Evolutionary conservation across 352 stramenopile species (phyloP).

Genomic region (Phytopythium boreale): DNA sequence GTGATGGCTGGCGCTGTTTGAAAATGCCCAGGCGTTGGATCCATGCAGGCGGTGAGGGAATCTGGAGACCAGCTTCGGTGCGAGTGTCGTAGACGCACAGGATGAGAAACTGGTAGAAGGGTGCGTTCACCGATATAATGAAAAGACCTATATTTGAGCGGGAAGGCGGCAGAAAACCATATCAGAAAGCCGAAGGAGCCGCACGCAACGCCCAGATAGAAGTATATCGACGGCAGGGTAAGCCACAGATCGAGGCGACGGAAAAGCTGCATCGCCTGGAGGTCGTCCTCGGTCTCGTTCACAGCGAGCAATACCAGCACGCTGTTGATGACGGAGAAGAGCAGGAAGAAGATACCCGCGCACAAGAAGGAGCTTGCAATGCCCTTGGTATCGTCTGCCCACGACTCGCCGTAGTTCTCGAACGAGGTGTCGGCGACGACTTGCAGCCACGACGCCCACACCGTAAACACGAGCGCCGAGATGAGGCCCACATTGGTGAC

Average conservation of each 20-base stretch:
- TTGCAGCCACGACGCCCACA: constrained; percentile 21
- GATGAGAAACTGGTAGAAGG: constrained; percentile 32
- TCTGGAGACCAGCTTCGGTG: constrained; percentile 15
- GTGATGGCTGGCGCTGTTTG: neutral
- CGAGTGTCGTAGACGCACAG: constrained; percentile 24
- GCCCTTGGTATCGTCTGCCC: constrained; percentile 11
- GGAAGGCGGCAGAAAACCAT: constrained; percentile 25
- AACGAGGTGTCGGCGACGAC: constrained; percentile 17
- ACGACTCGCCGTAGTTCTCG: constrained; percentile 14
- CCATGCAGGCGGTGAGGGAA: constrained; percentile 14
- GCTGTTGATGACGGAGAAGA: constrained; percentile 29
- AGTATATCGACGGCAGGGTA: constrained; percentile 24
- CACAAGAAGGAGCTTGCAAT: constrained; percentile 15
- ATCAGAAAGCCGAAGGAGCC: constrained; percentile 23
- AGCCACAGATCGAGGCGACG: constrained; percentile 20
- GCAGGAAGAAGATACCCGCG: constrained; percentile 20
- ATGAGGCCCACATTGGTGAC: constrained; percentile 27
- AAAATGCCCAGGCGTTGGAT: neutral
- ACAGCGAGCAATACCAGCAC: constrained; percentile 14
- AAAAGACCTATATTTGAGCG: constrained; percentile 16
- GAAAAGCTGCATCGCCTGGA: constrained; percentile 14
- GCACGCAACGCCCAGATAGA: constrained; percentile 20
- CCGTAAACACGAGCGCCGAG: constrained; percentile 23
- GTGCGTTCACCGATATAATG: constrained; percentile 19
- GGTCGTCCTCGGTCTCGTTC: constrained; percentile 21